phyloP scores from a whole-genome alignment of 2,329 filamentous ascomycete genomes.

The Gnomoniopsis smithogilvyi region DNA sequence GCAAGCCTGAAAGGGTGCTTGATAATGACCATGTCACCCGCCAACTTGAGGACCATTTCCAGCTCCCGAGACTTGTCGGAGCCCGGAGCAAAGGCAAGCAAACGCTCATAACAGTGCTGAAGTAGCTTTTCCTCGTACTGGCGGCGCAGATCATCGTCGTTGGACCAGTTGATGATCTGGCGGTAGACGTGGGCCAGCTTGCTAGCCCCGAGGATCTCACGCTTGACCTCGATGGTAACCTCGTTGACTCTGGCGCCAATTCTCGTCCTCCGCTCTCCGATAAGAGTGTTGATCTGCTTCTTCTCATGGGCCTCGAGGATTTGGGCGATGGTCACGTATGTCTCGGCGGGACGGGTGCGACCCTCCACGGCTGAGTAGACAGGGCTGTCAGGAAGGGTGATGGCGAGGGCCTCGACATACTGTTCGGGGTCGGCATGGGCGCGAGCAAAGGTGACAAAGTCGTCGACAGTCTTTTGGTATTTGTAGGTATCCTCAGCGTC shows the following conservation, averaged over 20 bases:
- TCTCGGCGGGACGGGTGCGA: slow-evolving; percentile 72
- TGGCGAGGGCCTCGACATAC: slow-evolving; percentile 70
- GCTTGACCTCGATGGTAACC: slow-evolving; percentile 82
- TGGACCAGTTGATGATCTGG: slow-evolving; percentile 84
- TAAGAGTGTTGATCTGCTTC: slow-evolving; percentile 83
- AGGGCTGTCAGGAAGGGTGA: slow-evolving; percentile 76
- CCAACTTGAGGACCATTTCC: slow-evolving; percentile 69
- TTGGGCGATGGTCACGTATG: slow-evolving; percentile 78
- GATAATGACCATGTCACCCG: slow-evolving; percentile 93
- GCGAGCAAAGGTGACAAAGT: slow-evolving; percentile 72
- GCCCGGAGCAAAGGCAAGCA: slow-evolving; percentile 64
- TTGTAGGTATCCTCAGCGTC: slow-evolving; percentile 62
- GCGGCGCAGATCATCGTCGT: slow-evolving; percentile 79
- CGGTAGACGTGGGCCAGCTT: slow-evolving; percentile 77
- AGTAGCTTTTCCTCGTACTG: slow-evolving; percentile 89
- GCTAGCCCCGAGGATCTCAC: slow-evolving; percentile 75
- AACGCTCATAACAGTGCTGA: slow-evolving; percentile 72
- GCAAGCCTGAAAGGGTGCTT: slow-evolving; percentile 86
- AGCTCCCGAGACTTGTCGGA: slow-evolving; percentile 67
- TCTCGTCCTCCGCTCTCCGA: slow-evolving; percentile 82
- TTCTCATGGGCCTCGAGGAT: slow-evolving; percentile 84
- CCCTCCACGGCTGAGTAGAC: slow-evolving; percentile 83
- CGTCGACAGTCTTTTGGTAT: slow-evolving; percentile 69
- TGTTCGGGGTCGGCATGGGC: slow-evolving; percentile 69
- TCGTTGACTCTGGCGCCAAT: slow-evolving; percentile 80